Evolutionary conservation across 805 yeast genomes (phyloP).

Genomic region (Pichia manshurica): DNA sequence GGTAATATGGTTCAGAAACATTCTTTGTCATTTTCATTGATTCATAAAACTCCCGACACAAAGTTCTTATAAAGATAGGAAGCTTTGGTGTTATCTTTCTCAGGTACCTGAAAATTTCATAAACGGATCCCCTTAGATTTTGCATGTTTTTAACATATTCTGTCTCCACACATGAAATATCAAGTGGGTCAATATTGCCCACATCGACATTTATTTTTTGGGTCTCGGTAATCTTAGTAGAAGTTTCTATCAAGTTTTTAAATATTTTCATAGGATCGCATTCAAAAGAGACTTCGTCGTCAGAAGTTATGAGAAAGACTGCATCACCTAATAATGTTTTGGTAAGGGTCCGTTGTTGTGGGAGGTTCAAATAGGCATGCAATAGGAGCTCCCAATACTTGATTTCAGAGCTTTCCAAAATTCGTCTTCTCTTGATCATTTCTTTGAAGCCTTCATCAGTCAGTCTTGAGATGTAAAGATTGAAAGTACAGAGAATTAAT

Average conservation of each 20-base stretch:
- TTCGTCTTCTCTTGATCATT: slow-evolving; percentile 23
- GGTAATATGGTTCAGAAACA: slow-evolving; percentile 51
- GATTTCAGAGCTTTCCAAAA: slow-evolving; percentile 14
- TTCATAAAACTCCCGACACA: slow-evolving; percentile 41
- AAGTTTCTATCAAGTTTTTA: slow-evolving; percentile 23
- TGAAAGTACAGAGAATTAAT: slow-evolving; percentile 44
- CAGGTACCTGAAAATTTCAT: slow-evolving; percentile 52
- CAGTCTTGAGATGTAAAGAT: slow-evolving; percentile 33
- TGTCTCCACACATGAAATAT: slow-evolving; percentile 65
- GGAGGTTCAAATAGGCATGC: slow-evolving; percentile 39
- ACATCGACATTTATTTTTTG: slow-evolving; percentile 27
- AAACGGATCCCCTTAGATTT: slow-evolving; percentile 62
- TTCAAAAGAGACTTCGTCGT: slow-evolving; percentile 60
- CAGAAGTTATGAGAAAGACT: slow-evolving; percentile 36
- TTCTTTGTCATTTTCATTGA: slow-evolving; percentile 37
- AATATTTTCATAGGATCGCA: slow-evolving; percentile 69
- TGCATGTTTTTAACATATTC: slow-evolving; percentile 71
- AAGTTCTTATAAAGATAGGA: slow-evolving; percentile 52
- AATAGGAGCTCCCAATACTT: slow-evolving; percentile 42
- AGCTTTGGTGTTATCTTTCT: slow-evolving; percentile 34
- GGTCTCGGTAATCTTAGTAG: slow-evolving; percentile 21
- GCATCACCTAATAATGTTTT: slow-evolving; percentile 37
- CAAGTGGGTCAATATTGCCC: slow-evolving; percentile 59
- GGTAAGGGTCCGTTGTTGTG: slow-evolving; percentile 43
- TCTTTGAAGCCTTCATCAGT: slow-evolving; percentile 21